Evolutionary conservation across 139 green algal genomes (phyloP).

Genomic region (Tetratostichococcus sp.): DNA sequence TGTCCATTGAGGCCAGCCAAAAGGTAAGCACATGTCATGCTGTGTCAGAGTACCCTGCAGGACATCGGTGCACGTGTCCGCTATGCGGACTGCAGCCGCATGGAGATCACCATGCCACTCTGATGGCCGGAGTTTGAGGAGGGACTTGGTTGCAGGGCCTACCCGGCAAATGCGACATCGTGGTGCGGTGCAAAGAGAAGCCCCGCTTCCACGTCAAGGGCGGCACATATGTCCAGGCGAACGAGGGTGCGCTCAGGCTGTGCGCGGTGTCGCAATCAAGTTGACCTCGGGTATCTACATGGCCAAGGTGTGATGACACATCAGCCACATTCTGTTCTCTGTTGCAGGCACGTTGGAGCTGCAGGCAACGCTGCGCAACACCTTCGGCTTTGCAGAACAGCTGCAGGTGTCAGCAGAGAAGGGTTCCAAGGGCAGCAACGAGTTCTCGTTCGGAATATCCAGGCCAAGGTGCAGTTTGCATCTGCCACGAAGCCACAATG

Average conservation of each 20-base stretch:
- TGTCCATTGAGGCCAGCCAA: conserved; percentile 46
- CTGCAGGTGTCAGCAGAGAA: conserved; percentile 36
- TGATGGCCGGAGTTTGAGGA: no score
- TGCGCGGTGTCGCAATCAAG: no score
- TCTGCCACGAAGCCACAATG: no score
- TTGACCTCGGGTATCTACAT: no score
- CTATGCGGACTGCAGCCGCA: no score
- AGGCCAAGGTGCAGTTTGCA: conserved; percentile 38
- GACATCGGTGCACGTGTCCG: no score
- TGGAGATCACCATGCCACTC: no score
- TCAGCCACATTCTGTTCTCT: no score
- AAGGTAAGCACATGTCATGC: no score
- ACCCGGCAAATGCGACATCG: neutral
- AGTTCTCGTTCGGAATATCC: conserved; percentile 29
- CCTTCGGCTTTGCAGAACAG: conserved; percentile 48
- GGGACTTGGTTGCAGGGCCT: neutral
- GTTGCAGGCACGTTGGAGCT: conserved; percentile 52
- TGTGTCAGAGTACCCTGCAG: no score
- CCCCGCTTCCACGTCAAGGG: conserved; percentile 47
- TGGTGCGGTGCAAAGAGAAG: conserved; percentile 32
- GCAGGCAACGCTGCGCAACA: conserved; percentile 43
- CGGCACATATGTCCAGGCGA: conserved; percentile 59
- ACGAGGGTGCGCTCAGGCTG: conserved; percentile 21
- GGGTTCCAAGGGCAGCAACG: conserved; percentile 46
- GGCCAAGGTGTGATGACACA: no score